Evolutionary conservation across 1,284 basidiomycete genomes (phyloP), one percentile per base, ranked within the genome.

Genomic region (Cerioporus squamosus): DNA sequence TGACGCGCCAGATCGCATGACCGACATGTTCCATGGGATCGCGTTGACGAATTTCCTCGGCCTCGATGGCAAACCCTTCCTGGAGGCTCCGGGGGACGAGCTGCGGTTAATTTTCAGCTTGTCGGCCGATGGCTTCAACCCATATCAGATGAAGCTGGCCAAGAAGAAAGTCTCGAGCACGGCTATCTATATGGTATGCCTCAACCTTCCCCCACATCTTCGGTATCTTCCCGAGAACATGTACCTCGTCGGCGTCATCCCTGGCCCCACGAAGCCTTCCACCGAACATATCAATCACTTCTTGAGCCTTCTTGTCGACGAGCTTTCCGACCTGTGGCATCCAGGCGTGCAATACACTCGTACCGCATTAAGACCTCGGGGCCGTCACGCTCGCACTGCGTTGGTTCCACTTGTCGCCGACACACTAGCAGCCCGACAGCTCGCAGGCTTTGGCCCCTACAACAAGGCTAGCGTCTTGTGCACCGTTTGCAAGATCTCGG

Each of bases 241-340:
- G 18, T 72, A 62, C 53, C 46, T 72, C 7, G 65, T 65, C 14
- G 71, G 71, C 1, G 63, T 75, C 40, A 70, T 78, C 17, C 77
- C 77, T 12, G 75, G 75, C 3, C 74, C 71, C 1, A 57, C 66
- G n/a, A 70, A 77, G 50, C 76, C 78, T 0, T 65, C 65, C 14
- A 40, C 68, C 0, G 68, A 69, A 3, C 60, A 73, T 33, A 64
- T 77, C 26, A 79, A 79, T 49, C 68, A 72, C 42, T 72, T 70
- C 46, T 55, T 79, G 0, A 40, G 44, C 5, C 76, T 71, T 0
- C 57, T 80, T 14, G 71, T 79, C 2, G 69, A 76, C 45, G 68
- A 72, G 17, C 53, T 80, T 12, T 51, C 72, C 1, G 43, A 50
- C 2, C 59, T 71, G 15, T 79, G 73, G 71, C 36, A 67, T 1